Conservation (phyloP, 2,329 filamentous ascomycete species). For the Aspergillus japonicus region DNA sequence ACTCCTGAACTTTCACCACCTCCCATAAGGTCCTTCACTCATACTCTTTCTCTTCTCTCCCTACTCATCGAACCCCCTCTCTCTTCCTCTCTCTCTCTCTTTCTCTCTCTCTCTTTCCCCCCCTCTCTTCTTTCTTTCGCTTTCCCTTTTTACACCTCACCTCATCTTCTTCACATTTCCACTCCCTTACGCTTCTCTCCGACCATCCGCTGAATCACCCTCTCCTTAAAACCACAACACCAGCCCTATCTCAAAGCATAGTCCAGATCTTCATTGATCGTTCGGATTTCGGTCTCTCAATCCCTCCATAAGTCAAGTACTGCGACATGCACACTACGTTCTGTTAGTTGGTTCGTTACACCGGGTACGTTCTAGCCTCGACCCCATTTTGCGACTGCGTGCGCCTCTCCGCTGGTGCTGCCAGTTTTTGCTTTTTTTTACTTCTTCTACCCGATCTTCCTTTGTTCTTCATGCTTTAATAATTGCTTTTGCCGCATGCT, state of each 20-base stretch:
- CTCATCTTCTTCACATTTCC: not conserved
- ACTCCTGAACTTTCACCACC: conserved; percentile 6
- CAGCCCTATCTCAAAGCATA: not conserved
- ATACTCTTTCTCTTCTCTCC: conserved; percentile 8
- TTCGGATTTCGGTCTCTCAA: not conserved
- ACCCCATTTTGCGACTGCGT: conserved; percentile 12
- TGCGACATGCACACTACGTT: conserved; percentile 12
- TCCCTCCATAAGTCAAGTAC: not conserved
- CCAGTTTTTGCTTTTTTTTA: not conserved
- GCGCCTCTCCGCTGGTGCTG: not conserved
- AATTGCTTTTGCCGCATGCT: not conserved
- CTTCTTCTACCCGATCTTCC: not conserved
- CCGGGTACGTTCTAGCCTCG: conserved; percentile 18
- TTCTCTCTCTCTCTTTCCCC: conserved; percentile 4
- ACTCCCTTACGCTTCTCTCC: not conserved
- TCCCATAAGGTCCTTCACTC: not conserved
- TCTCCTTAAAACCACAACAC: not conserved
- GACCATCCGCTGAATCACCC: not conserved
- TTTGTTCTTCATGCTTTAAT: not conserved
- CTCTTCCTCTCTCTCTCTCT: not conserved
- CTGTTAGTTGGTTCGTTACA: conserved; percentile 19
- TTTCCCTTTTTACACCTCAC: not conserved
- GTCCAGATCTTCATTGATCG: conserved; percentile 2
- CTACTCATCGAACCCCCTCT: not conserved
- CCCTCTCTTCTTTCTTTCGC: not conserved